Conservation (phyloP, 2,329 filamentous ascomycete genomes). For the Epichloe uncinata region DNA sequence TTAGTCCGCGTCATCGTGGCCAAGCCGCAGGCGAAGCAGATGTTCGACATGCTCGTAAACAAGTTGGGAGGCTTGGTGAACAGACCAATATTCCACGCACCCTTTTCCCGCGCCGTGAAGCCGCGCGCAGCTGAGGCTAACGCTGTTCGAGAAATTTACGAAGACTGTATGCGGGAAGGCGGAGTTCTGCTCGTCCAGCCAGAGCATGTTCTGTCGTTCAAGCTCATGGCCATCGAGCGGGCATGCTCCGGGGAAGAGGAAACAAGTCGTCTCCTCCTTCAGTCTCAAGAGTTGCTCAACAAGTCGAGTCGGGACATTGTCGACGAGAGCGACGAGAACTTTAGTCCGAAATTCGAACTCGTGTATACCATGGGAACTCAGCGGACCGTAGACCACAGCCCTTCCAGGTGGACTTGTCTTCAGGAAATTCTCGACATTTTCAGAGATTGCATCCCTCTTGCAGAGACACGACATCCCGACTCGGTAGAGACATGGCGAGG, state of each 20-base stretch:
- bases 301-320: slow-evolving; percentile 38
- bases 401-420: slow-evolving; percentile 1
- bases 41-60: slow-evolving; percentile 10
- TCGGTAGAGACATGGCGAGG: slow-evolving; percentile 25
- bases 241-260: slow-evolving; percentile 15
- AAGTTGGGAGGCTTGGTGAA: slow-evolving; percentile 41
- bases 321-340: slow-evolving; percentile 53
- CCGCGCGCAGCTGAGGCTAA: slow-evolving; percentile 18
- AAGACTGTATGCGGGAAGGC: slow-evolving; percentile 32
- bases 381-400: slow-evolving; percentile 32
- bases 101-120: slow-evolving; percentile 39
- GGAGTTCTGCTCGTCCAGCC: slow-evolving; percentile 50
- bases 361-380: slow-evolving; percentile 49
- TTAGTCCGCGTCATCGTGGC: slow-evolving; percentile 47
- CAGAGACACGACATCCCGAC: slow-evolving; percentile 19
- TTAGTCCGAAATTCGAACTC: slow-evolving; percentile 46
- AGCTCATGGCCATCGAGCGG: slow-evolving; percentile 45
- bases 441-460: slow-evolving; percentile 25
- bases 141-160: slow-evolving; percentile 24
- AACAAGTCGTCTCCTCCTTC: slow-evolving; percentile 22
- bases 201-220: slow-evolving; percentile 50
- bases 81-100: slow-evolving; percentile 41
- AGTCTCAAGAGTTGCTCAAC: slow-evolving; percentile 29
- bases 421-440: slow-evolving; percentile 12
- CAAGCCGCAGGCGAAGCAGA: slow-evolving; percentile 48